Evolutionary conservation across 1,284 basidiomycete genomes (phyloP).

Genomic region (Limonomyces culmigenus): DNA sequence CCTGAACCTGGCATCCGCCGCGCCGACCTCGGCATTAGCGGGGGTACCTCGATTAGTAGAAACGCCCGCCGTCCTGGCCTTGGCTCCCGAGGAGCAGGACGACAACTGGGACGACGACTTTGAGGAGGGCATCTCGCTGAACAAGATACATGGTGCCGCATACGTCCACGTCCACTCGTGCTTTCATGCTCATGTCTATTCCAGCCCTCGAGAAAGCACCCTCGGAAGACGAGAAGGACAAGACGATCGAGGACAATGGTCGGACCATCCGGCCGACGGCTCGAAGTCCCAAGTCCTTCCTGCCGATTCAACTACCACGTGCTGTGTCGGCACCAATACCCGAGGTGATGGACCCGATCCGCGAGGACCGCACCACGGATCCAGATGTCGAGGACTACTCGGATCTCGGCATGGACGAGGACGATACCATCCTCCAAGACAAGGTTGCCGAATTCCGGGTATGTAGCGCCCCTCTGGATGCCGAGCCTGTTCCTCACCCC

Average conservation of each 20-base stretch:
- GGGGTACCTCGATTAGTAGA: conserved; percentile 20
- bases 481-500: not conserved
- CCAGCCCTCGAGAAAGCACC: conserved; percentile 45
- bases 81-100: conserved; percentile 63
- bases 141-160: conserved; percentile 59
- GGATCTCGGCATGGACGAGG: conserved; percentile 69
- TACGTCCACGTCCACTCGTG: not conserved
- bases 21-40: not conserved
- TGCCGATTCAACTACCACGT: conserved; percentile 9
- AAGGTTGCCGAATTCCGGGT: conserved; percentile 77
- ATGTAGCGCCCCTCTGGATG: too few relatives aligned
- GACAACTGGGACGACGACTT: conserved; percentile 99
- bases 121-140: conserved; percentile 79
- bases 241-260: conserved; percentile 57
- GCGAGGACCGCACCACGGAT: too few relatives aligned
- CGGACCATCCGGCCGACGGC: conserved; percentile 54
- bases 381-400: conserved; percentile 92
- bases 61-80: conserved; percentile 33
- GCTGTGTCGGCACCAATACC: not conserved
- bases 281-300: conserved; percentile 38
- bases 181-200: not conserved
- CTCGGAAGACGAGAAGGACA: conserved; percentile 43
- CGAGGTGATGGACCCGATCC: too few relatives aligned
- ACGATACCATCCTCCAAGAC: conserved; percentile 50
- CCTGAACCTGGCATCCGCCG: conserved; percentile 4